Evolutionary conservation across 2,329 filamentous ascomycete species (phyloP).

Genomic region (Neophaeococcomyces mojaviensis): DNA sequence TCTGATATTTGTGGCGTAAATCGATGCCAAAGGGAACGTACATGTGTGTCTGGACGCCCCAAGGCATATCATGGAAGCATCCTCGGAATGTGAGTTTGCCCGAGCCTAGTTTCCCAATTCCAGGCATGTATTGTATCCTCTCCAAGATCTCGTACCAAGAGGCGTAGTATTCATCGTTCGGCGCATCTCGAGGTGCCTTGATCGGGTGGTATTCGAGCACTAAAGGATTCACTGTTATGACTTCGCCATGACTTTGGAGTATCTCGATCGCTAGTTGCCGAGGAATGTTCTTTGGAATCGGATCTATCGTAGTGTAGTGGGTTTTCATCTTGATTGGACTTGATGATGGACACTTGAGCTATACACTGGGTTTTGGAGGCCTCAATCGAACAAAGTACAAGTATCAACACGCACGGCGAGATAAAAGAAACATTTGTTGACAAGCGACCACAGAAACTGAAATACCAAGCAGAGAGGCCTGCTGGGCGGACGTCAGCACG

Average conservation of each 20-base stretch:
- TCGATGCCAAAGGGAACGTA: constrained; percentile 77
- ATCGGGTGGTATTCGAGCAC: constrained; percentile 65
- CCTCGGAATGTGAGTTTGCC: constrained; percentile 70
- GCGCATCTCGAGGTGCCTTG: constrained; percentile 57
- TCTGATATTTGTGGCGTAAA: constrained; percentile 69
- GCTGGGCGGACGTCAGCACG: no score
- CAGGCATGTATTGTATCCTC: constrained; percentile 67
- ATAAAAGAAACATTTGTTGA: no score
- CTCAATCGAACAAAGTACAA: no score
- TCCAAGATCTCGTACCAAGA: constrained; percentile 76
- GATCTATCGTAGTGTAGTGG: constrained; percentile 48
- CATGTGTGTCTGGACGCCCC: constrained; percentile 72
- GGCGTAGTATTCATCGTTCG: constrained; percentile 62
- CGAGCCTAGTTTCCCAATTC: constrained; percentile 28
- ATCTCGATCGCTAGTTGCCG: constrained; percentile 64
- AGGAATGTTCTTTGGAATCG: constrained; percentile 61
- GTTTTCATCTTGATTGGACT: constrained; percentile 4
- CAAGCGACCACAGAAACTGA: no score
- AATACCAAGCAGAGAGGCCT: no score
- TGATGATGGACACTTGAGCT: no score
- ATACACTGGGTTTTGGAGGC: no score
- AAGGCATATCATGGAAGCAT: constrained; percentile 67
- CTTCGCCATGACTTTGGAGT: constrained; percentile 68
- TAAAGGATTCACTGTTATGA: constrained; percentile 83
- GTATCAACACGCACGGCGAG: no score